phyloP scores from a whole-genome alignment of 441 rosid species.

The Monsonia emarginata region DNA sequence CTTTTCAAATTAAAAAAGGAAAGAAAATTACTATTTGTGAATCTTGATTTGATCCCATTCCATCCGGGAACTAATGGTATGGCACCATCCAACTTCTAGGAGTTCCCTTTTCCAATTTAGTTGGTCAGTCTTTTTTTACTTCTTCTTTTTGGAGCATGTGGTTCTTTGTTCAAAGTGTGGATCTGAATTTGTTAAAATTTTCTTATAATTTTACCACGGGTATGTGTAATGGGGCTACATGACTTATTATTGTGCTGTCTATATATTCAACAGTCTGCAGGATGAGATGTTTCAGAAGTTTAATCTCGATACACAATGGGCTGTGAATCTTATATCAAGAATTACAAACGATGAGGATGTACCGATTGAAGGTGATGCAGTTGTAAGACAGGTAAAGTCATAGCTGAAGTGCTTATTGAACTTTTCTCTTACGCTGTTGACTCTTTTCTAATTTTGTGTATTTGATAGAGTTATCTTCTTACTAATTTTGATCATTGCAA shows the following conservation, averaged over 20 bases:
- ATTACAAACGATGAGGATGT: constrained; percentile 72
- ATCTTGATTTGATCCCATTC: too few species aligned
- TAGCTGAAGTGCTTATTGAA: constrained; percentile 14
- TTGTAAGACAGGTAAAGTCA: constrained; percentile 65
- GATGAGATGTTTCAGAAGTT: constrained; percentile 98
- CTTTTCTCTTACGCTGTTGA: not conserved
- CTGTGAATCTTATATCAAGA: constrained; percentile 74
- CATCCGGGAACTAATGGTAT: not conserved
- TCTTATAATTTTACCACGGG: not conserved
- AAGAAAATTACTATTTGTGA: not conserved
- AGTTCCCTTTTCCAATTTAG: not conserved
- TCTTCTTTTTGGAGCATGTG: too few species aligned
- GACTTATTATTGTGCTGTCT: constrained; percentile 10
- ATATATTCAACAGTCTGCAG: constrained; percentile 60
- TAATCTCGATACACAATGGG: constrained; percentile 90
- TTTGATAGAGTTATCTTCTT: not conserved
- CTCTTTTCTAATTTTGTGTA: not conserved
- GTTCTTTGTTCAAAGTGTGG: not conserved
- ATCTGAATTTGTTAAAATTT: not conserved
- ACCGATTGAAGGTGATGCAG: constrained; percentile 80
- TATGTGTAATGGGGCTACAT: not conserved
- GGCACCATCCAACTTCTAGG: not conserved
- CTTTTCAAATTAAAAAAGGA: not conserved
- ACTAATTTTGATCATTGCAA: constrained; percentile 20
- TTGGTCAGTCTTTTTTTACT: too few species aligned